phyloP scores from a whole-genome alignment of 108 stramenopile species.

The Chaetoceros tenuissimus region DNA sequence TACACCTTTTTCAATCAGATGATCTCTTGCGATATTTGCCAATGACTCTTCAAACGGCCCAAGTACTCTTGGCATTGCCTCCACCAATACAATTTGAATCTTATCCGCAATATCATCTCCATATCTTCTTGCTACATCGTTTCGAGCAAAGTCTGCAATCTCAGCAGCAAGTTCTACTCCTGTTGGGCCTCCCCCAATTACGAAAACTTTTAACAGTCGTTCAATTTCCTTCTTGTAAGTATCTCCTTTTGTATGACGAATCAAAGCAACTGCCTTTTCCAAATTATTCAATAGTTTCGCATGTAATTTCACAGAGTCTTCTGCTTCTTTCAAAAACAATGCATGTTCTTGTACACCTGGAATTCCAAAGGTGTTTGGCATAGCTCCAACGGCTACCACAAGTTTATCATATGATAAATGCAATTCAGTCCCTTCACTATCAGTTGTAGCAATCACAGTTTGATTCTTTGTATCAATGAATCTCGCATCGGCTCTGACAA shows the following conservation, averaged over 20 bases:
- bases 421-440: slow-evolving; percentile 18
- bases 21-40: slow-evolving; percentile 26
- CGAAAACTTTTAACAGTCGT: slow-evolving; percentile 60
- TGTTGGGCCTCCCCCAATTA: slow-evolving; percentile 74
- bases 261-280: slow-evolving; percentile 53
- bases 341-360: slow-evolving; percentile 45
- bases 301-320: slow-evolving; percentile 56
- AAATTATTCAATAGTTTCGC: slow-evolving; percentile 50
- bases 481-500: slow-evolving; percentile 43
- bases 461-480: slow-evolving; percentile 33
- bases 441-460: slow-evolving; percentile 21
- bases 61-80: slow-evolving; percentile 49
- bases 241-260: too few relatives aligned
- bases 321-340: slow-evolving; percentile 66
- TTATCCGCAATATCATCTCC: slow-evolving; percentile 22
- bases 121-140: slow-evolving; percentile 55
- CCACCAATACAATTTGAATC: slow-evolving; percentile 46
- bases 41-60: slow-evolving; percentile 48
- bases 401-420: slow-evolving; percentile 49
- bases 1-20: slow-evolving; percentile 13
- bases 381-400: slow-evolving; percentile 56
- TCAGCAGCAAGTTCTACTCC: slow-evolving; percentile 63
- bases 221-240: slow-evolving; percentile 18
- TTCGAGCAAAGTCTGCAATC: slow-evolving; percentile 58
- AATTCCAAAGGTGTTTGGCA: slow-evolving; percentile 68